Evolutionary conservation across 2,329 filamentous ascomycete species (phyloP), one percentile per base, ranked within the genome.

Genomic region (Dactylellina drechsleri): DNA sequence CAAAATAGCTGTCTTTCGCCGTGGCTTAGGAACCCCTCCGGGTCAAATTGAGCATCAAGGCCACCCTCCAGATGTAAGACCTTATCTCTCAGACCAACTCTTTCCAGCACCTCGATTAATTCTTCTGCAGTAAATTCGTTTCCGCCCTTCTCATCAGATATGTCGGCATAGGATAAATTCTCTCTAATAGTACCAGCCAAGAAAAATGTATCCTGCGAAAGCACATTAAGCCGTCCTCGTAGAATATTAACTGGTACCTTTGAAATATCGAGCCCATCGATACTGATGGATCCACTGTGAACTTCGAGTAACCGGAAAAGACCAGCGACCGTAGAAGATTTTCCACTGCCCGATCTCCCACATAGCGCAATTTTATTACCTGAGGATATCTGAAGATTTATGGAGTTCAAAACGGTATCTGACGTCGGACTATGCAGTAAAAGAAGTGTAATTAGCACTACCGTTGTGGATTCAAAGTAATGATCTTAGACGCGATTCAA

Each of bases 1-100:
- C 82, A 83, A 60, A 86, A 84, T 0, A 87, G 79, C 79, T 87
- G 85, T 57, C 81, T 52, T 47, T 67, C 64, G 20, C 64, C 64
- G 26, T 67, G 64, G 23, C 53, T 58, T 1, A 67, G 23, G 23
- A 56, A 23, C n/a, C 43, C 53, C 12, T 59, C 53, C 15, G 43
- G 53, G 18, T 67, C 64, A 10, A 58, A 58, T 23, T 58, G 45
- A 10, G 64, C 36, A 59, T 67, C 64, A 1, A 67, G 23, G 5
- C 64, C 64, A 8, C 53, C 53, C 13, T 58, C 53, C 15, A 50
- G 15, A 15, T 2, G 16, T 18, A 58, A 26, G 2, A 67, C 20
- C n/a, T 67, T 67, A 26, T 67, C 64, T 31, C 13, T 23, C 20
- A 67, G 18, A n/a, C 53, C 64, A 12, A 67, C 64, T 36, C 18